Base-by-base conservation (phyloP, 495 filamentous ascomycete species). In the Hypomontagnella monticulosa region DNA sequence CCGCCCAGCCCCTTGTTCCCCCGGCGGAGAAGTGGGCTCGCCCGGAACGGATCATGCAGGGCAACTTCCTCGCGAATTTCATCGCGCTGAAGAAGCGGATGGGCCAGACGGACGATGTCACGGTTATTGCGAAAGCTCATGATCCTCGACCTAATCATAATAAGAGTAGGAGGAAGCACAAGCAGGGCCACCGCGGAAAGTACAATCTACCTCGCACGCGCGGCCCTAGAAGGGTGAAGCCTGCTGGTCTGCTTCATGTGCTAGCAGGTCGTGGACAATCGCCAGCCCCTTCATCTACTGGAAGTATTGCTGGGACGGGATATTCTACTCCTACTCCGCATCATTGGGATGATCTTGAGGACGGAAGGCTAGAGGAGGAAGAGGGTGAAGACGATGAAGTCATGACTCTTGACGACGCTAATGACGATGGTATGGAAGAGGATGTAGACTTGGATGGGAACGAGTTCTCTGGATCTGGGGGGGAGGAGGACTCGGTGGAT, bases 31-130 rank as follows among this genome's bases (percentile, higher is more conserved):
- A 37, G 5, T 70, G 69, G 57, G 34, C 63, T 0, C 47, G 34
- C 4, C 18, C 47, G 27, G 60, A 63, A 27, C 65, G 77, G 4
- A 69, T 75, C 50, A 76, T 78, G 0, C 80, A 81, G 64, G 77
- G 77, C 1, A 77, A 79, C 18, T 83, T 80, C 20, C 66, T 84
- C 4, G 79, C 80, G 52, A 71, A 76, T 9, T 51, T 82, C 41
- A 79, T 81, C 18, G 70, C 78, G 37, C 61, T 84, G 32, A 88
- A 88, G 73, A 72, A 74, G 19, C 76, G 77, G 37, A 80, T 77
- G 56, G 83, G 83, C n/a, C 84, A 87, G 74, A 73, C 38, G 18
- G 85, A 88, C 66, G 75, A 80, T 6, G 83, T 85, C 14, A 85
- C 83, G 0, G 69, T 86, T 4, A 52, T 74, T 8, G 75, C 75